These are phyloP conservation scores for Claviceps africana DNA, from an alignment of 2,329 filamentous ascomycete species.

Conservation along the genomic window DNA sequence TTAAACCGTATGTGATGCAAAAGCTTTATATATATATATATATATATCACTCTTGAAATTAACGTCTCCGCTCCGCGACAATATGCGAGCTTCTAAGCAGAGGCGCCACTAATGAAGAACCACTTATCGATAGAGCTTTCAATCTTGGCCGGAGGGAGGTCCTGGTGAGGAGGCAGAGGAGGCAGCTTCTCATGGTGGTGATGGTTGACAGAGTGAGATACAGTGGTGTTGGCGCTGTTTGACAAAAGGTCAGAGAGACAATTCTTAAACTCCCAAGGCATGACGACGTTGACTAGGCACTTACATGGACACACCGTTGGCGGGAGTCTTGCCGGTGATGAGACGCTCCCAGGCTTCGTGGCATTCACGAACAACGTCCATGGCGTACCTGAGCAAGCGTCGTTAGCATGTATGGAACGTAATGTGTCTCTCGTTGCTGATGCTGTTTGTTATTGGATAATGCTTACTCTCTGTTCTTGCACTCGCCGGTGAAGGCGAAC, in stretches of 20 bases:
- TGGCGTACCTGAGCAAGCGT: constrained; percentile 55
- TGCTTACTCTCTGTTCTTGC: constrained; percentile 91
- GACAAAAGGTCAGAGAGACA: constrained; percentile 16
- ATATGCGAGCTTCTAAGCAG: constrained; percentile 41
- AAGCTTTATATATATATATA: no score
- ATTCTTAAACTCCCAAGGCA: not conserved
- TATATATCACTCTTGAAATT: constrained; percentile 2
- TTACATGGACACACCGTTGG: constrained; percentile 70
- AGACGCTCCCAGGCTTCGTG: constrained; percentile 94
- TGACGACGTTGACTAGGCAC: constrained; percentile 24
- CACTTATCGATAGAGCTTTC: constrained; percentile 98
- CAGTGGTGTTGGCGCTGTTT: constrained; percentile 65
- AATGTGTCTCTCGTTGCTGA: no score
- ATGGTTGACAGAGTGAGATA: constrained; percentile 59
- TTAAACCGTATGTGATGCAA: not conserved
- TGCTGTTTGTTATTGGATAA: not conserved
- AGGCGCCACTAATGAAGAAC: constrained; percentile 99
- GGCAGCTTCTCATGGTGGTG: constrained; percentile 56
- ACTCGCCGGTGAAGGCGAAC: constrained; percentile 99
- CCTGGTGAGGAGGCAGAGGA: constrained; percentile 65
- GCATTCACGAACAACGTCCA: constrained; percentile 91
- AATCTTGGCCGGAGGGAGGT: constrained; percentile 73
- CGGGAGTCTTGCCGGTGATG: constrained; percentile 73
- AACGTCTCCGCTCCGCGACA: not conserved
- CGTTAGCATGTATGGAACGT: constrained; percentile 2